These are phyloP conservation scores for Cutaneotrichosporon sp. DNA, from an alignment of 1,284 basidiomycete genomes.

Conservation along the genomic window DNA sequence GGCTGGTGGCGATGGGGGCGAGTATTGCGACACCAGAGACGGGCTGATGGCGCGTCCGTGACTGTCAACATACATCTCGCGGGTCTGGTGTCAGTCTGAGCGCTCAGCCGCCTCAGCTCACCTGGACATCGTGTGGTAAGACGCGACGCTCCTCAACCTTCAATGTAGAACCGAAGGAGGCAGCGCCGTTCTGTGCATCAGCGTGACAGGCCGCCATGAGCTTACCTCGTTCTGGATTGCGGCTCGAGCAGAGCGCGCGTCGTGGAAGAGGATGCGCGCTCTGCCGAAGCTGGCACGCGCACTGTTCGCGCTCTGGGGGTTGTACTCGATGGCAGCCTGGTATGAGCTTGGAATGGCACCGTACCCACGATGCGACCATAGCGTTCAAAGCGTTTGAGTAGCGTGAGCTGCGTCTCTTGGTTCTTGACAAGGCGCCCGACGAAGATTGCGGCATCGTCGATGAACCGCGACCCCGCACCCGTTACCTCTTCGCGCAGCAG, in stretches of 20 bases:
- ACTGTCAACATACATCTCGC: constrained; percentile 37
- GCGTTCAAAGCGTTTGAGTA: constrained; percentile 35
- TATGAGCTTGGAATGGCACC: not conserved
- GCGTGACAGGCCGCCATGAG: not conserved
- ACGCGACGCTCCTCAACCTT: constrained; percentile 38
- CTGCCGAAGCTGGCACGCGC: constrained; percentile 21
- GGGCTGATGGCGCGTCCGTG: constrained; percentile 34
- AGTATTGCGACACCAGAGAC: constrained; percentile 35
- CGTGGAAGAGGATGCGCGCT: constrained; percentile 39
- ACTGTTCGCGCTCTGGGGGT: constrained; percentile 23
- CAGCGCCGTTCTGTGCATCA: constrained; percentile 26
- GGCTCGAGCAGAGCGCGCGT: constrained; percentile 21
- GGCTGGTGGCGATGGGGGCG: constrained; percentile 6
- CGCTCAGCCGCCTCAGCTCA: constrained; percentile 16
- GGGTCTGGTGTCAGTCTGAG: constrained; percentile 1
- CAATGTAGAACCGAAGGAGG: constrained; percentile 35
- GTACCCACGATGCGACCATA: constrained; percentile 41
- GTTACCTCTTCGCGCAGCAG: constrained; percentile 23
- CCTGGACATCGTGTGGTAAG: constrained; percentile 33
- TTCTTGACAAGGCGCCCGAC: constrained; percentile 36
- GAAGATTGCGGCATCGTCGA: constrained; percentile 36
- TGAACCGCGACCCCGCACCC: constrained; percentile 21
- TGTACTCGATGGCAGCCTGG: constrained; percentile 36
- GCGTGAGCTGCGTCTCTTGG: constrained; percentile 28
- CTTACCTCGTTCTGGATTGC: constrained; percentile 41